Base-by-base conservation (phyloP, 2,329 filamentous ascomycete genomes). In the Claviceps sp. region DNA sequence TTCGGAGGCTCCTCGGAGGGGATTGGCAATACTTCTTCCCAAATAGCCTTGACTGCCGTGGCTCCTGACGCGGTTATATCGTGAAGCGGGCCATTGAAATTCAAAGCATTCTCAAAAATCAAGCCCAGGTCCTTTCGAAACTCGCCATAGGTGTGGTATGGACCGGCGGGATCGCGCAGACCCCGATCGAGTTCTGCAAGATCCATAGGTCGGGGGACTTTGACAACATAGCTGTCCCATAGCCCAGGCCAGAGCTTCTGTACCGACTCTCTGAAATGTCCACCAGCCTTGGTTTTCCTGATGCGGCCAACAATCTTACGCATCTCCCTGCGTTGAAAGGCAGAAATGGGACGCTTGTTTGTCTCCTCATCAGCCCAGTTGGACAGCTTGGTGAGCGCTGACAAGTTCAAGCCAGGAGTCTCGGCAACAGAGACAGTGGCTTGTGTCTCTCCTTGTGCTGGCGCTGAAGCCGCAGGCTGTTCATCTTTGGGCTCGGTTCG, bases 241-340 rank as follows among this genome's bases (percentile, higher is more conserved):
- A 97, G 81, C 30, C 72, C 74, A 42, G 95, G 77, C 67, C 85
- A 87, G 24, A 91, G 71, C 41, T 77, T 79, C 64, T 87, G 78
- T 7, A 97, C 93, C 0, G 93, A 84, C 43, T 82, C 77, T 56
- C 81, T 77, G 71, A 95, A 97, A 51, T 84, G 78, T 6, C 71
- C 70, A 2, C 91, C 87, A 54, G 84, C 81, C 64, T 91, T 89
- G 47, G 88, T 90, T 68, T 95, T 93, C 71, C 94, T 95, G 52
- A 91, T 75, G 50, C 84, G 82, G 37, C 81, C 84, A 50, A 91
- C 70, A 37, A 83, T 75, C 55, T 81, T 80, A 38, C 83, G 69
- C 44, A 87, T 73, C 58, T 81, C 82, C 50, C 78, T 78, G 52
- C 73, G 74, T 58, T 86, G 81, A 50, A 74, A 73, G 1, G 69